A percentile compares a stretch with the other conserved stretches of the same genome.
Conservation (phyloP, 768 basidiomycete species). For the Phanerochaete sordida region DNA sequence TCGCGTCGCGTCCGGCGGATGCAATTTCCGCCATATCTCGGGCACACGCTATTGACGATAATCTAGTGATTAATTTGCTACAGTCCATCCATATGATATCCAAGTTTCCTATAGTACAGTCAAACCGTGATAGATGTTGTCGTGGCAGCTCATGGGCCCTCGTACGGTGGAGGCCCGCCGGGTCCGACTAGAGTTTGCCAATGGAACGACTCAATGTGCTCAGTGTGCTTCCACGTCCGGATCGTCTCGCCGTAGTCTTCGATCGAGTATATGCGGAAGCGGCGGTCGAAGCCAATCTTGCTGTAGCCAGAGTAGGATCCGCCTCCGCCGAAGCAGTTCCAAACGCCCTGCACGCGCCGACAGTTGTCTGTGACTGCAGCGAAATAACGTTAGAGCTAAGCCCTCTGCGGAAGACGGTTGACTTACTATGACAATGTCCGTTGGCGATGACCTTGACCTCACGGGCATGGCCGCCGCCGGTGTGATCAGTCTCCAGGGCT, state of each 20-base stretch:
- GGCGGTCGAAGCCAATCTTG: slow-evolving; percentile 81
- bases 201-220: background rate
- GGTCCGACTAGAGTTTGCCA: background rate
- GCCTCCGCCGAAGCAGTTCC: slow-evolving; percentile 90
- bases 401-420: background rate
- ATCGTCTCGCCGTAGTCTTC: slow-evolving; percentile 84
- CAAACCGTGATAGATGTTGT: background rate
- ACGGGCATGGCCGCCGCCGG: slow-evolving; percentile 38
- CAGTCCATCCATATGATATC: background rate
- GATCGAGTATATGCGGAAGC: slow-evolving; percentile 86
- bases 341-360: slow-evolving; percentile 77
- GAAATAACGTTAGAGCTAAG: background rate
- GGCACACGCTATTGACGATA: no score
- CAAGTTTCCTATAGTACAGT: background rate
- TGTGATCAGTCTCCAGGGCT: slow-evolving; percentile 68
- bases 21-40: no score
- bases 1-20: no score
- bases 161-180: background rate
- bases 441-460: slow-evolving; percentile 90
- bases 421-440: slow-evolving; percentile 84
- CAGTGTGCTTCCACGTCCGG: slow-evolving; percentile 1
- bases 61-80: background rate
- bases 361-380: slow-evolving; percentile 82
- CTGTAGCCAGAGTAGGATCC: slow-evolving; percentile 85
- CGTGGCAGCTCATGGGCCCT: background rate